Evolutionary conservation across 345 rosid species (phyloP).

Genomic region (Eucalyptus guilfoylei): DNA sequence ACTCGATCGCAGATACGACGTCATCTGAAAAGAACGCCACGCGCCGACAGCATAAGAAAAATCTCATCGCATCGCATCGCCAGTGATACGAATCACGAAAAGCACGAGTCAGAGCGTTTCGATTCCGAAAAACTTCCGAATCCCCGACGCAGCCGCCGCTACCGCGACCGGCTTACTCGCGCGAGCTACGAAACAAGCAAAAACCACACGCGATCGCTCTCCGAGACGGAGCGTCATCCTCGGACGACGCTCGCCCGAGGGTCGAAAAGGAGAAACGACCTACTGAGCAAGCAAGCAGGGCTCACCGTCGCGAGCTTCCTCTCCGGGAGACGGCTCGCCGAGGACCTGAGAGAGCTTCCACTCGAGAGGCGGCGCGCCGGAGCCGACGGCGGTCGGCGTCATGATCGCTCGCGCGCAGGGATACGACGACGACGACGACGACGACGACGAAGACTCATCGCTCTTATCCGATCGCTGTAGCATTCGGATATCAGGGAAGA

Average conservation of each 20-base stretch:
- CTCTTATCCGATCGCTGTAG: not conserved
- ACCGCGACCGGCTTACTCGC: not conserved
- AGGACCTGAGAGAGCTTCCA: slow-evolving; percentile 66
- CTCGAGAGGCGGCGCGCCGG: slow-evolving; percentile 9
- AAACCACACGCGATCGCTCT: not conserved
- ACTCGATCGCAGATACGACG: slow-evolving; percentile 36
- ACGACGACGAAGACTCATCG: not conserved
- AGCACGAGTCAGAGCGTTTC: not conserved
- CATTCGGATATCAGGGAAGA: not conserved
- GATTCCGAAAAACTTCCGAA: not conserved
- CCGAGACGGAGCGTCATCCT: not conserved
- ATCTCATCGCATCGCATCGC: not conserved
- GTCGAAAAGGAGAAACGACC: not conserved
- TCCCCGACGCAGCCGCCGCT: not conserved
- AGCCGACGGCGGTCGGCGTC: slow-evolving; percentile 8
- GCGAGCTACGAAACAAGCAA: not conserved
- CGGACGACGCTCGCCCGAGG: not conserved
- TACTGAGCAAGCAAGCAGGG: not conserved
- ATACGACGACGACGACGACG: not conserved
- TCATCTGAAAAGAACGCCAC: slow-evolving; percentile 20
- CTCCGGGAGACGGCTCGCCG: slow-evolving; percentile 39
- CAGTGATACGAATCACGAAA: not conserved
- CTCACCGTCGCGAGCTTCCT: slow-evolving; percentile 46
- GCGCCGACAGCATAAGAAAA: not conserved
- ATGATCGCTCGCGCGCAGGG: not conserved